Evolutionary conservation across 495 filamentous ascomycete species (phyloP), one percentile per base, ranked within the genome.

Genomic region (Ramalina intermedia): DNA sequence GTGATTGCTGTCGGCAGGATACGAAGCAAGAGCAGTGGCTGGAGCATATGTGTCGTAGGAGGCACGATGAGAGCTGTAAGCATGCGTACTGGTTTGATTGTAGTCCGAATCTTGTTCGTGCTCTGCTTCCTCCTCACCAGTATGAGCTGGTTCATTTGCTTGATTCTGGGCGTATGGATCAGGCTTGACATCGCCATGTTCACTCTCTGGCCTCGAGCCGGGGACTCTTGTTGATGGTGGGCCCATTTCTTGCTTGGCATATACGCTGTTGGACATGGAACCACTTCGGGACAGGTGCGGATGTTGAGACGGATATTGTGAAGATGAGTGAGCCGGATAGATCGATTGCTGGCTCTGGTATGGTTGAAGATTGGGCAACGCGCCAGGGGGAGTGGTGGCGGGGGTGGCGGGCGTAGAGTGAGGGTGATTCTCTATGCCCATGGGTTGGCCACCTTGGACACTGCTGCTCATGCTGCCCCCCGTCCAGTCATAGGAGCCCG

Each of bases 381-480:
- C 71, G 4, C 85, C 90, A 0, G 91, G 91, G 1, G 91, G 91
- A 1, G 91, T 96, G 8, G 88, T 94, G 9, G 91, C 84, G 53
- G 93, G 91, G 6, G 93, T 96, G 26, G 84, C 88, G 8, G 90
- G 91, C 71, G 95, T 85, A 38, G 89, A 94, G 41, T 88, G 84
- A 41, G 83, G 72, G 64, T 80, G 87, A 13, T 83, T 90, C 56
- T 98, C 91, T 51, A 96, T 88, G 13, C 86, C 81, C 61, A 96
- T 75, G 16, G 84, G 75, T 61, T 83, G 85, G 50, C 76, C 71
- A 50, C 76, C 71, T 49, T 80, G 82, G 39, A 80, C 72, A 13
- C 71, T 72, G 39, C 73, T 67, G 51, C 56, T 74, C 70, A 88
- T 84, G 47, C 71, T 73, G 53, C 81, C 77, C 48, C 72, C 71